Base-by-base conservation (phyloP, 805 yeast genomes). In the Hanseniaspora taiwanica region DNA sequence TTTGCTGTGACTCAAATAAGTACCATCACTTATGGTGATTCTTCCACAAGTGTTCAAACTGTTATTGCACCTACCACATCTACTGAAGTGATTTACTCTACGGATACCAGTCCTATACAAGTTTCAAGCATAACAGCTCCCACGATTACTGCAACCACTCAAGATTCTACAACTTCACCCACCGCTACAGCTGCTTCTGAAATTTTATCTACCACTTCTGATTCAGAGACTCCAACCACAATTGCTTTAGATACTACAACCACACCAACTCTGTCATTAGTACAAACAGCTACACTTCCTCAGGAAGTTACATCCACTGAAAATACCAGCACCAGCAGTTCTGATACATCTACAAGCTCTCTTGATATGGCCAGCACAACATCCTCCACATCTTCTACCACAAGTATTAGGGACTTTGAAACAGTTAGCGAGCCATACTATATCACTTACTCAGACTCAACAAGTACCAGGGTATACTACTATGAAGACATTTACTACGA, bases 1-100 rank as follows among this genome's bases (percentile, higher is more conserved):
- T 45, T 49, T 23, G 47, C 47, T 21, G 50, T 58, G 16, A 46
- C 55, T 9, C 35, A 37, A 6, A 37, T 33, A 24, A 46, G 60
- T 2, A 51, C 60, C 1, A 52, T 59, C 2, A 55, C 52, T 39
- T 46, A 49, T 32, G 44, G 53, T 29, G 45, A 52, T n/a, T 44
- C 48, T 10, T 44, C 56, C 14, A 46, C 59, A 7, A 17, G 50
- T 18, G 24, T 43, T 4, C 43, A 37, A 25, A 39, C 42, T 7
- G 37, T 42, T 17, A 37, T 40, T 13, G 21, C 16, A 13, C 10
- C 18, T 21, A 34, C 27, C 4, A 16, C 20, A n/a, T n/a, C n/a
- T n/a, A n/a, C n/a, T n/a, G n/a, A n/a, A n/a, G n/a, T n/a, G n/a
- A n/a, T n/a, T n/a, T n/a, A n/a, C n/a, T n/a, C n/a, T n/a, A n/a